phyloP scores from a whole-genome alignment of 257 asterid genomes.

The Nemophila menziesii region DNA sequence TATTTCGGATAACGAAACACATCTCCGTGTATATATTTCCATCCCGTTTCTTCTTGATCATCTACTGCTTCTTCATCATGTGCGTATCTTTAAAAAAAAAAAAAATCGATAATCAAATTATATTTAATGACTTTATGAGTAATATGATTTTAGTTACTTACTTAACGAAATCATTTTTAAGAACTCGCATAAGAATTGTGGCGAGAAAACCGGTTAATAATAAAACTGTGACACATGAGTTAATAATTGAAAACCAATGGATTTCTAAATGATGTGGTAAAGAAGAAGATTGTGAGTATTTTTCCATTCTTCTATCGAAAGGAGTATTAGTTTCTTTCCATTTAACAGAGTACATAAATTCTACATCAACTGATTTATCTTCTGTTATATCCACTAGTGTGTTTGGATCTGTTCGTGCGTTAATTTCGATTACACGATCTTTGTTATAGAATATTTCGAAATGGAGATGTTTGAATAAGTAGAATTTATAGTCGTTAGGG shows the following conservation, averaged over 20 bases:
- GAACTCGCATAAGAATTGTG: conserved; percentile 49
- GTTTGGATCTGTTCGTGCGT: conserved; percentile 39
- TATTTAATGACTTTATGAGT: not conserved
- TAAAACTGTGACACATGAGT: conserved; percentile 54
- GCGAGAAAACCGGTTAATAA: conserved; percentile 53
- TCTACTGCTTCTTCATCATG: conserved; percentile 49
- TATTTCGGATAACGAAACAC: conserved; percentile 43
- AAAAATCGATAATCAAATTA: not conserved
- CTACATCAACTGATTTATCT: conserved; percentile 36
- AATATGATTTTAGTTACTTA: conserved; percentile 11
- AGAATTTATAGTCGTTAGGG: conserved; percentile 35
- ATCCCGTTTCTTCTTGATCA: conserved; percentile 54
- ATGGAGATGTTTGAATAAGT: conserved; percentile 34
- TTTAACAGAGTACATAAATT: conserved; percentile 38
- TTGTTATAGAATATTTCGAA: conserved; percentile 33
- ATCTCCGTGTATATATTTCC: conserved; percentile 59
- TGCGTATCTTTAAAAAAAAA: conserved; percentile 23
- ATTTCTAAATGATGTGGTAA: conserved; percentile 46
- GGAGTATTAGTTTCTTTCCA: conserved; percentile 45
- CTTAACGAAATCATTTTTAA: conserved; percentile 46
- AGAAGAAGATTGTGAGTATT: conserved; percentile 40
- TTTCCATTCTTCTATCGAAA: conserved; percentile 51
- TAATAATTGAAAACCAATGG: conserved; percentile 52
- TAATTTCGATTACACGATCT: conserved; percentile 38
- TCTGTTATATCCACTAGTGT: conserved; percentile 39